phyloP scores from a whole-genome alignment of 2,329 filamentous ascomycete species.

The Aspergillus viridinutans region DNA sequence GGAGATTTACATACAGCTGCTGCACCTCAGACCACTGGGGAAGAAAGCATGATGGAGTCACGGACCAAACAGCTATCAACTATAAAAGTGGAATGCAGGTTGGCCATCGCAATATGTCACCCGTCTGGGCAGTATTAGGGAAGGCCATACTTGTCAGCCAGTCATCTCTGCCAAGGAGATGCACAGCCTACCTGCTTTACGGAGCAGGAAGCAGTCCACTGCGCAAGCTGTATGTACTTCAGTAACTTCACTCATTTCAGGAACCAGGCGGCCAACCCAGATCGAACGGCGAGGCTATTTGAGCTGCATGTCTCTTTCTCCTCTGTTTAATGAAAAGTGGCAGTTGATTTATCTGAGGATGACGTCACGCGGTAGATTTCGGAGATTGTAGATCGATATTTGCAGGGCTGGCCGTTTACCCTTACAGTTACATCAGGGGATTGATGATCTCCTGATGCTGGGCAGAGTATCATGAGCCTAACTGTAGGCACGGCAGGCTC shows the following conservation, averaged over 20 bases:
- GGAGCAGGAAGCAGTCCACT: background rate
- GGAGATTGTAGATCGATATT: background rate
- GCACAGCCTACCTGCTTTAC: background rate
- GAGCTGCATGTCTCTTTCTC: background rate
- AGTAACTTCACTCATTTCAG: too few species aligned
- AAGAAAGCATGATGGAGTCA: background rate
- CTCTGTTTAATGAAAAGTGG: background rate
- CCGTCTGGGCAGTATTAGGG: background rate
- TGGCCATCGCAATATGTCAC: background rate
- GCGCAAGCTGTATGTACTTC: too few species aligned
- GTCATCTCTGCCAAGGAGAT: background rate
- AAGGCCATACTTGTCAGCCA: background rate
- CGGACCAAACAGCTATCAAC: too few species aligned
- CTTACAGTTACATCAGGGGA: background rate
- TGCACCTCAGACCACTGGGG: background rate
- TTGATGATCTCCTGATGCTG: background rate
- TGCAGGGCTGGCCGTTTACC: background rate
- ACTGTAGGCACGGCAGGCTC: background rate
- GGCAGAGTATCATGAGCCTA: background rate
- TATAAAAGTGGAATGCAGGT: background rate
- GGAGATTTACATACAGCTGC: background rate
- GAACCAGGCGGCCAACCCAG: background rate
- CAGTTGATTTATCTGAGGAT: background rate
- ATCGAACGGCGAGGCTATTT: background rate
- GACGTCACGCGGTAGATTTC: background rate